Base-by-base conservation (phyloP, 768 basidiomycete genomes). In the Trametes punicea region DNA sequence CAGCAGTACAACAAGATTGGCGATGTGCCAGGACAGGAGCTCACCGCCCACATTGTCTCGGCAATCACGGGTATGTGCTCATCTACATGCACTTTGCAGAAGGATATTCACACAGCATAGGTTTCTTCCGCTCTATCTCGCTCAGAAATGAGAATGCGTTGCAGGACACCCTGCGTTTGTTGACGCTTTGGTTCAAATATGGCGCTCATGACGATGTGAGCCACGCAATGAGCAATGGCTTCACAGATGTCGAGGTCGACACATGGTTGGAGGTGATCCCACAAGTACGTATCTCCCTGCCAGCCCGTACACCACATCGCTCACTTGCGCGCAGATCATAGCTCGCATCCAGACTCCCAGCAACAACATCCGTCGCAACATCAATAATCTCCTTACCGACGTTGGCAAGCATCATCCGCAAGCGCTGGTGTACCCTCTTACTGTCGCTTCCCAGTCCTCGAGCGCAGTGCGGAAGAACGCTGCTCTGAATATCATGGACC, bases 181-280 rank as follows among this genome's bases (percentile, higher is more conserved):
- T 99, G 31, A 98, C 97, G 0, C 75, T 99, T 2, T 99, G 97
- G 97, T 99, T 99, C 80, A 96, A 96, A 66, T 98, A 88, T 68
- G 97, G 96, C 10, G 84, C 86, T 27, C 85, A 95, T 58, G 84
- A 89, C 45, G 88, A 92, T 55, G 94, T 99, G 62, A 92, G 87
- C 64, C 79, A 88, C 62, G 91, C 93, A 0, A 94, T 99, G 78
- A 83, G 80, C 23, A 85, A 74, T 51, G 95, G 96, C 0, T 93
- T 97, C 71, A 82, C 84, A 2, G 84, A 83, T 34, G 93, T 99
- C 33, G 93, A 90, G 67, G 87, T 99, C 48, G 94, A 99, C 67
- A 98, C 95, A 0, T 99, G 97, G 97, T 78, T 99, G 34, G 94
- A 98, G 66, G 97, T 99, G 61, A 93, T 98, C 52, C 97, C 97